These are phyloP conservation scores for Ambrosia artemisiifolia DNA, from an alignment of 129 eudicot species.

Conservation along the genomic window DNA sequence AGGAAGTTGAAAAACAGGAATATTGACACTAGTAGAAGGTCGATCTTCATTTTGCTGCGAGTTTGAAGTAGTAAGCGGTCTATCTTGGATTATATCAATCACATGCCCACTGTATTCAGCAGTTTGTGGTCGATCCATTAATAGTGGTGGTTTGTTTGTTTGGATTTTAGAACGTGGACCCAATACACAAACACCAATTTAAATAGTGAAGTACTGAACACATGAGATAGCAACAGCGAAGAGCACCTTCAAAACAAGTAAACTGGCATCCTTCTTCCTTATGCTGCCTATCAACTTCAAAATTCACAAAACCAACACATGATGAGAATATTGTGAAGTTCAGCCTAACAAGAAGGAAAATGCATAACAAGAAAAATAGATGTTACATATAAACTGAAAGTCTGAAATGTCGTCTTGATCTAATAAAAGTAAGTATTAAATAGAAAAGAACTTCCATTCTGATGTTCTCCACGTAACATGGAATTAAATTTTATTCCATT, in stretches of 20 bases:
- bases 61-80: slow-evolving; percentile 39
- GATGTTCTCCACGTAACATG: neutral
- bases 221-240: slow-evolving; percentile 41
- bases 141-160: slow-evolving; percentile 28
- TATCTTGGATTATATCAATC: slow-evolving; percentile 68
- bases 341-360: slow-evolving; percentile 21
- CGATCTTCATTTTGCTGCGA: slow-evolving; percentile 39
- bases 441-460: neutral
- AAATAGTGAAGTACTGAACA: slow-evolving; percentile 35
- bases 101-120: slow-evolving; percentile 50
- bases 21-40: slow-evolving; percentile 58
- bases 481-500: neutral
- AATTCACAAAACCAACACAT: slow-evolving; percentile 13
- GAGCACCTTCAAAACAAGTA: slow-evolving; percentile 5
- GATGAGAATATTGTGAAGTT: slow-evolving; percentile 4
- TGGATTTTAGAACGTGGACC: slow-evolving; percentile 47
- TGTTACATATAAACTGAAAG: neutral
- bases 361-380: neutral
- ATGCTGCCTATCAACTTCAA: neutral
- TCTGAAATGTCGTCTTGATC: neutral
- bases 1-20: slow-evolving; percentile 48
- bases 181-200: slow-evolving; percentile 62
- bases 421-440: neutral
- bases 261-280: neutral
- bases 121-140: slow-evolving; percentile 66